Percentiles rank a stretch among this genome's conserved stretches.
Conservation (phyloP, 2,329 filamentous ascomycete species). For the Elsinoe fawcettii region DNA sequence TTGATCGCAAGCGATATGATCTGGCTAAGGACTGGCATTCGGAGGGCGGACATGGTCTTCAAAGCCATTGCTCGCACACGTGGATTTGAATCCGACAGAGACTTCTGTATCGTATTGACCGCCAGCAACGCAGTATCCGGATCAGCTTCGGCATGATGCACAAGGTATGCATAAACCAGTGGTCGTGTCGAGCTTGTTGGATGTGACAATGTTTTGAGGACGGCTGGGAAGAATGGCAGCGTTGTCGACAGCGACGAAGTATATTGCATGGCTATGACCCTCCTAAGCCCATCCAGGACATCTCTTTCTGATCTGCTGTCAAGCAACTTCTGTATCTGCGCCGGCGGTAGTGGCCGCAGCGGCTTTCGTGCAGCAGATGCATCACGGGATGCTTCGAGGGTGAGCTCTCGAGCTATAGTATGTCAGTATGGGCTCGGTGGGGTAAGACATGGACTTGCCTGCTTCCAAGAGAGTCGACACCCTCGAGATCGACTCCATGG, state of each 20-base stretch:
- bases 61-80: constrained; percentile 86
- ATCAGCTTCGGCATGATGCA: constrained; percentile 92
- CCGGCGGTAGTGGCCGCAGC: constrained; percentile 61
- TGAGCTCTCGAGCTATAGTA: constrained; percentile 77
- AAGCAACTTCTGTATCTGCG: constrained; percentile 86
- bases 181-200: constrained; percentile 94
- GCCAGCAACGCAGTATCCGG: constrained; percentile 91
- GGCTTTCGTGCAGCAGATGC: constrained; percentile 56
- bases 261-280: constrained; percentile 93
- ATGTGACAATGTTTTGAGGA: constrained; percentile 95
- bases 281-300: constrained; percentile 81
- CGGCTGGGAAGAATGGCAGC: constrained; percentile 88
- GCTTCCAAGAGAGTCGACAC: constrained; percentile 93
- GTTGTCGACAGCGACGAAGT: constrained; percentile 80
- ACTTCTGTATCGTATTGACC: constrained; percentile 99
- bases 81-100: constrained; percentile 83
- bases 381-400: constrained; percentile 89
- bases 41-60: constrained; percentile 93
- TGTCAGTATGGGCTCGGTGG: constrained; percentile 10
- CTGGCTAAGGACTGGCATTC: constrained; percentile 95
- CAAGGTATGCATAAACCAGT: constrained; percentile 95
- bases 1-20: constrained; percentile 96
- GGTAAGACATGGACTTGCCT: constrained; percentile 48
- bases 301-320: constrained; percentile 92
- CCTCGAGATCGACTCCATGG: constrained; percentile 91